phyloP scores from a whole-genome alignment of 371 early-diverging fungal species.

The Homolaphlyctis polyrhiza region DNA sequence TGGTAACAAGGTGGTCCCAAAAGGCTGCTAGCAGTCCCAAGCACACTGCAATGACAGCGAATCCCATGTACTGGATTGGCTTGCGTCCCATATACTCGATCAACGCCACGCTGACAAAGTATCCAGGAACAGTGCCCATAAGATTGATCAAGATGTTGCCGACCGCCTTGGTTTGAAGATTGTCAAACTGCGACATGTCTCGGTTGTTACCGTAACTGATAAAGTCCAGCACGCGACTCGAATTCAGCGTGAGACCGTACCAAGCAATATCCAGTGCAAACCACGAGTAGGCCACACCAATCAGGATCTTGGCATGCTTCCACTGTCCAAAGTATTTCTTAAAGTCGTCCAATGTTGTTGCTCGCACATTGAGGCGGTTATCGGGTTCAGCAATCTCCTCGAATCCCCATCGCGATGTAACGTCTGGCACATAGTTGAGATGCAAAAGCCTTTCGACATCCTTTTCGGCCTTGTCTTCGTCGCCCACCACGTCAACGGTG shows the following conservation, averaged over 20 bases:
- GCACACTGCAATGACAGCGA: constrained; percentile 62
- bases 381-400: constrained; percentile 2
- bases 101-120: constrained; percentile 73
- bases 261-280: constrained; percentile 84
- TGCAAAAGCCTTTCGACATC: constrained; percentile 55
- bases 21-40: constrained; percentile 71
- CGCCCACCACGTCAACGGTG: constrained; percentile 54
- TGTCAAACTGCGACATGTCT: constrained; percentile 49
- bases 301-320: constrained; percentile 68
- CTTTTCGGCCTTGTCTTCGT: constrained; percentile 48
- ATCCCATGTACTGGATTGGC: constrained; percentile 76
- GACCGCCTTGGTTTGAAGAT: constrained; percentile 35
- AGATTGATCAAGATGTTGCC: constrained; percentile 76
- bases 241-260: constrained; percentile 84
- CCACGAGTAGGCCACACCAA: constrained; percentile 77
- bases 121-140: constrained; percentile 83
- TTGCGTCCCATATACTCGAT: constrained; percentile 78
- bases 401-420: not conserved
- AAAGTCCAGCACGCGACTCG: constrained; percentile 61
- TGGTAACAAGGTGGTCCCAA: constrained; percentile 37
- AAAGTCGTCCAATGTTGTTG: constrained; percentile 39
- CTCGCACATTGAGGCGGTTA: constrained; percentile 1
- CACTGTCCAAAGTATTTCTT: constrained; percentile 69
- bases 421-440: constrained; percentile 8
- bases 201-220: constrained; percentile 57